Evolutionary conservation across 805 yeast genomes (phyloP), one percentile per base, ranked within the genome.

Genomic region (Candida pini): DNA sequence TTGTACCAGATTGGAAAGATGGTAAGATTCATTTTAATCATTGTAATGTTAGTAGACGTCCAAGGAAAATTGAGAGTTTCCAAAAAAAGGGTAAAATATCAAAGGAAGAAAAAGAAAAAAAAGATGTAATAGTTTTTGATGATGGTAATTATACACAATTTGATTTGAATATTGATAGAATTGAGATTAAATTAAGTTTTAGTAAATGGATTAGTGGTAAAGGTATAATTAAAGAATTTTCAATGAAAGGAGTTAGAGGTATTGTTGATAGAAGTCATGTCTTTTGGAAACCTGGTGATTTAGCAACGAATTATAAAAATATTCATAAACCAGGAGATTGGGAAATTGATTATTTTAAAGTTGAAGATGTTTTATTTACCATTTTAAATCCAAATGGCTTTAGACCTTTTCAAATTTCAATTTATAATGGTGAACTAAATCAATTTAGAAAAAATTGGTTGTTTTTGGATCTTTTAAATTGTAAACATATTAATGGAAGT

Each of bases 81-180:
- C 53, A 34, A 57, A 60, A 28, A 58, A 54, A 22, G 53, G 62
- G 20, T 53, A 68, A 18, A 22, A 16, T 12, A 15, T 7, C 16
- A 9, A 23, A 19, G 14, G 14, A 14, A 26, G 23, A 20, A 5
- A 30, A 28, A 8, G n/a, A 36, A 25, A 19, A 18, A 10, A 16
- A 15, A 3, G 34, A 29, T 6, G 28, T 26, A 3, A 17, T 14
- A n/a, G 20, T 14, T 15, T 66, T 63, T 36, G 96, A 83, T 48
- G 95, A 88, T 54, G 97, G 97, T 1, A 92, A 92, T 59, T 92
- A 89, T 59, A 90, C 98, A 0, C 98, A 92, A 56, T 92, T 81
- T 56, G 98, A 92, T 57, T 57, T 92, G 26, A 85, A 95, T 0
- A 82, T 92, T 12, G 96, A 90, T 39, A 83, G 82, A 45, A 80